Base-by-base conservation (phyloP, 768 basidiomycete species). In the Boletus vermiculosoides region DNA sequence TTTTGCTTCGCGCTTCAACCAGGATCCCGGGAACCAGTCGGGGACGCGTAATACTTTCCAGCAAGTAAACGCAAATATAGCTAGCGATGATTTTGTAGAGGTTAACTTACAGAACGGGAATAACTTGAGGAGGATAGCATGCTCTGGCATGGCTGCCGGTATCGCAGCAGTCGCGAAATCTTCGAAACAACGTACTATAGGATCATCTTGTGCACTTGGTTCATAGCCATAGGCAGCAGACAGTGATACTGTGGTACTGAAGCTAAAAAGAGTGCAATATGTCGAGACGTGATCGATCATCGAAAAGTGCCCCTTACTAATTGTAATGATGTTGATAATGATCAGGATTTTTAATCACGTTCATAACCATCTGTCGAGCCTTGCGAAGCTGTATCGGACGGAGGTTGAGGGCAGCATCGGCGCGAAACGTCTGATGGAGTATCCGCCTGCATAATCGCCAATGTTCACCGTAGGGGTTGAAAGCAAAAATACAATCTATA, bases 11-110 rank as follows among this genome's bases (percentile, higher is more conserved):
- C 22, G 49, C 45, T 57, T 53, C 12, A 56, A 22, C 28, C 23
- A 51, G 5, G 50, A 56, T 28, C 50, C 55, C 3, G 36, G 44
- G 25, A 51, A 34, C 66, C 62, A 69, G 8, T 63, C 56, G 0
- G 68, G 68, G 20, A 66, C 12, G 28, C 63, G 40, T 56, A 63
- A 62, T 28, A 70, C 67, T 67, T 18, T 25, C 18, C 5, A 18
- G 4, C 22, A 28, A 28, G 25, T 11, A 45, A n/a, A 18, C 6
- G 16, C 4, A 45, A n/a, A 18, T 3, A 25, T 28, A 25, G 10
- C 3, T 9, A 11, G 45, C 9, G 7, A 45, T 10, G 25, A 28
- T n/a, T 18, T 28, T 13, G 11, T 11, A 45, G 18, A 9, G 5
- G 18, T 18, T 12, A 18, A 5, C 55, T 34, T 15, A 55, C 57